Conservation (phyloP, 2,329 filamentous ascomycete genomes). For the Pezicula rhizophila region DNA sequence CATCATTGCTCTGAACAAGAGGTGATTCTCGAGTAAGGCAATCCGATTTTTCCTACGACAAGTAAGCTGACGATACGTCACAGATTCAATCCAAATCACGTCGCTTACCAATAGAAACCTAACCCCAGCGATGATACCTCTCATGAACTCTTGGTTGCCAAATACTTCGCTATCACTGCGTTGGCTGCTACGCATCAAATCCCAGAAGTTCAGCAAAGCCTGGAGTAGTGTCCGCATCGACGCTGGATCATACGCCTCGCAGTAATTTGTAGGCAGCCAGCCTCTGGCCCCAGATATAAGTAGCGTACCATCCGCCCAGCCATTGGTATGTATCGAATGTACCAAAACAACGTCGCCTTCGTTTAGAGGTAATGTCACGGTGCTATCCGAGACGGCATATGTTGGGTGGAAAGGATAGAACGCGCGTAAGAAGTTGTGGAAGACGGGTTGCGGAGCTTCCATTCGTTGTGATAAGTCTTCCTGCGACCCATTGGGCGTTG, state of each 20-base stretch:
- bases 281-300: conserved; percentile 79
- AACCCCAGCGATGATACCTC: conserved; percentile 88
- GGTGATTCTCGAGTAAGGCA: conserved; percentile 79
- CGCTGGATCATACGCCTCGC: conserved; percentile 86
- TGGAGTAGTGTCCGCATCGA: conserved; percentile 81
- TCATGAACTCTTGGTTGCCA: conserved; percentile 87
- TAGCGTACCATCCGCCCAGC: conserved; percentile 94
- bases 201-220: conserved; percentile 87
- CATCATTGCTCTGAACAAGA: conserved; percentile 69
- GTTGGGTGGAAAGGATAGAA: conserved; percentile 88
- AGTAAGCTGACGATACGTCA: conserved; percentile 8
- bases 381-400: conserved; percentile 71
- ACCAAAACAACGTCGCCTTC: conserved; percentile 90
- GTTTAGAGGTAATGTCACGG: conserved; percentile 81
- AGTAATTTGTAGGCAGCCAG: conserved; percentile 98
- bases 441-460: conserved; percentile 54
- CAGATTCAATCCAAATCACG: neutral
- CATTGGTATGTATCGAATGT: conserved; percentile 95
- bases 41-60: conserved; percentile 71
- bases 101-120: conserved; percentile 75
- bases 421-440: conserved; percentile 91
- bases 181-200: conserved; percentile 72
- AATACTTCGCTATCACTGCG: conserved; percentile 74
- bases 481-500: conserved; percentile 64
- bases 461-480: conserved; percentile 42